A percentile compares a stretch with the other conserved stretches of the same genome.
These are phyloP conservation scores for Coemansia sp. DNA, from an alignment of 192 early-diverging fungal genomes.

Conservation along the genomic window DNA sequence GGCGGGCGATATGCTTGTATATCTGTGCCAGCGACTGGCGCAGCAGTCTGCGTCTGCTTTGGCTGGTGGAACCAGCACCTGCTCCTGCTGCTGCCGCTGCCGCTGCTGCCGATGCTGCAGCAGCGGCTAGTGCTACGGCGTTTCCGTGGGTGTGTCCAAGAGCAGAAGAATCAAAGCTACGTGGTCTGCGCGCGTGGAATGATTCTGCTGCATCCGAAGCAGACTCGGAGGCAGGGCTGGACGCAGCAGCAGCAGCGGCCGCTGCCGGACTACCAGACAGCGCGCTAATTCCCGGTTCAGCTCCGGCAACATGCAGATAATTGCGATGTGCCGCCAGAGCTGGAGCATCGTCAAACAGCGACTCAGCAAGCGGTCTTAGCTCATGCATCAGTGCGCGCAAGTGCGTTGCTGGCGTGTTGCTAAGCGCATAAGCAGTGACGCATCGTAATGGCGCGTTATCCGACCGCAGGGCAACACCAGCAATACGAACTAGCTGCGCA, in stretches of 20 bases:
- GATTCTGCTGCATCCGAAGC: constrained; percentile 18
- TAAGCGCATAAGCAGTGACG: constrained; percentile 31
- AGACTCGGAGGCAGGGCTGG: constrained; percentile 31
- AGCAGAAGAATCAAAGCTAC: constrained; percentile 48
- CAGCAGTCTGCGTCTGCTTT: constrained; percentile 35
- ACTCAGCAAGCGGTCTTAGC: constrained; percentile 45
- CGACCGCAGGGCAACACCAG: constrained; percentile 30
- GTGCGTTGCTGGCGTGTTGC: constrained; percentile 34
- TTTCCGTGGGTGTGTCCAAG: not conserved
- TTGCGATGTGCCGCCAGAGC: constrained; percentile 35
- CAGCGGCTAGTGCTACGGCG: constrained; percentile 4
- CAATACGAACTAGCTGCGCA: constrained; percentile 53
- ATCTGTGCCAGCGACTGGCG: constrained; percentile 51
- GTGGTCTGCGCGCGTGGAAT: constrained; percentile 22
- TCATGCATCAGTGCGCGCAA: constrained; percentile 49
- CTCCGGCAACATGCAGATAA: constrained; percentile 38
- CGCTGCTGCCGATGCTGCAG: constrained; percentile 30
- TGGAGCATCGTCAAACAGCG: constrained; percentile 46
- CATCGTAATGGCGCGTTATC: constrained; percentile 50
- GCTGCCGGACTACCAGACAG: constrained; percentile 17
- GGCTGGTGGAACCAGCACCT: constrained; percentile 30
- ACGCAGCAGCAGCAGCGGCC: constrained; percentile 22
- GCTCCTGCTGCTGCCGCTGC: constrained; percentile 26
- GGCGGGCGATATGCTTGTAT: constrained; percentile 43
- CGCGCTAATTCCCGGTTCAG: constrained; percentile 18